A percentile compares a stretch with the other conserved stretches of the same genome.
Evolutionary conservation across 1,284 basidiomycete species (phyloP).

Genomic region (Austroboletus rostrupii): DNA sequence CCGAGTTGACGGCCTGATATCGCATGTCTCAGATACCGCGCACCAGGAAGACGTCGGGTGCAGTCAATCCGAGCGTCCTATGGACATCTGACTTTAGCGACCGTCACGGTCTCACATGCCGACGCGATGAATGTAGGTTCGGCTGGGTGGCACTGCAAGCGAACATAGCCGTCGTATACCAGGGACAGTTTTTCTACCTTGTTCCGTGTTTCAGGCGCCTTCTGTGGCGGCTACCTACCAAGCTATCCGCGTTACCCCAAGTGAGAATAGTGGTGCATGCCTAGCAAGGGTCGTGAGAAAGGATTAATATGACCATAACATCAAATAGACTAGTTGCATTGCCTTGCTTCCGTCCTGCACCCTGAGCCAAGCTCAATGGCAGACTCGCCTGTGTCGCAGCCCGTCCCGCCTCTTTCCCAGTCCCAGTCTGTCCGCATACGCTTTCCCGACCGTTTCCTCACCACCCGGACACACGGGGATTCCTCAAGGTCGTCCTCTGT

Average conservation of each 20-base stretch:
- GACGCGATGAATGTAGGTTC: not conserved
- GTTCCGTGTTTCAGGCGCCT: slow-evolving; percentile 5
- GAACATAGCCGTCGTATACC: too few relatives aligned
- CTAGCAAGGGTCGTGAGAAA: slow-evolving; percentile 22
- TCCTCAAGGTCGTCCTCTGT: slow-evolving; percentile 33
- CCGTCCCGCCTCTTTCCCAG: slow-evolving; percentile 7
- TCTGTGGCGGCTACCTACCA: not conserved
- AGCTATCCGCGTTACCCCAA: slow-evolving; percentile 1
- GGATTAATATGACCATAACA: not conserved
- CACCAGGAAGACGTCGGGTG: not conserved
- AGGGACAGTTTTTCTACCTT: too few relatives aligned
- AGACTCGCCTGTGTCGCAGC: slow-evolving; percentile 10
- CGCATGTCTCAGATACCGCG: slow-evolving; percentile 6
- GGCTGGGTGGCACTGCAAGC: too few relatives aligned
- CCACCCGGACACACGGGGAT: slow-evolving; percentile 17
- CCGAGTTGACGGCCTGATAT: not conserved
- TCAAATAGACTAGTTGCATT: not conserved
- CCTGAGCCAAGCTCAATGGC: slow-evolving; percentile 11
- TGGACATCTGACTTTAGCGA: too few relatives aligned
- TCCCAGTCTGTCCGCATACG: slow-evolving; percentile 24
- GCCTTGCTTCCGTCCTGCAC: too few relatives aligned
- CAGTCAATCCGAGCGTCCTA: not conserved
- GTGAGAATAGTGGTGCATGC: slow-evolving; percentile 12
- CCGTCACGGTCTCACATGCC: not conserved
- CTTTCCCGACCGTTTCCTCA: slow-evolving; percentile 28